Conservation (phyloP, 169 alveolate species). For the Cryptosporidium sp. region DNA sequence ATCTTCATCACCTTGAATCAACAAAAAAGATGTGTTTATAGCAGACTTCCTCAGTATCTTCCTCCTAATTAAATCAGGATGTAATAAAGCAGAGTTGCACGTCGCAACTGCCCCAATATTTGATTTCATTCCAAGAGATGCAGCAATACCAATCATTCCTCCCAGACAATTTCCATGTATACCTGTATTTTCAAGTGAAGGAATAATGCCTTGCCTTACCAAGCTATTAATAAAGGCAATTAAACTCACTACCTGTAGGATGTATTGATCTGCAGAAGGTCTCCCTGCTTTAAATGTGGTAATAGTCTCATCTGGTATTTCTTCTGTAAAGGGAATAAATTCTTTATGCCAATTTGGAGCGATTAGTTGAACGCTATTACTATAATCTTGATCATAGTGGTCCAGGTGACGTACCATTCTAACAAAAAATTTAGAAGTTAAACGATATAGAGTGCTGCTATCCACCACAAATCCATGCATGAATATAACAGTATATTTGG, state of each 20-base stretch:
- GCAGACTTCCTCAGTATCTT: conserved; percentile 41
- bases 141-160: conserved; percentile 70
- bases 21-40: conserved; percentile 30
- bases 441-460: not conserved
- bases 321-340: conserved; percentile 32
- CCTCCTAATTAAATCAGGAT: conserved; percentile 60
- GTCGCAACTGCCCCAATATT: conserved; percentile 59
- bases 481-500: conserved; percentile 61
- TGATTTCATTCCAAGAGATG: conserved; percentile 57
- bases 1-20: conserved; percentile 59
- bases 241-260: conserved; percentile 20
- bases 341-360: conserved; percentile 68
- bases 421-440: conserved; percentile 50
- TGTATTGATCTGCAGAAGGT: conserved; percentile 28
- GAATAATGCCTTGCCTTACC: conserved; percentile 47
- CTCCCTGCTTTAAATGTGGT: conserved; percentile 55
- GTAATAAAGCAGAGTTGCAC: conserved; percentile 60
- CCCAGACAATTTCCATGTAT: conserved; percentile 72
- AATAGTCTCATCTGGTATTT: conserved; percentile 21
- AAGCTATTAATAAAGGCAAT: conserved; percentile 67
- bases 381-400: conserved; percentile 47
- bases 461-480: conserved; percentile 53
- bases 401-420: conserved; percentile 58
- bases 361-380: conserved; percentile 63
- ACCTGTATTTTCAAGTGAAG: conserved; percentile 52